Conservation (phyloP, 495 filamentous ascomycete genomes). For the Neurospora tetraspora region DNA sequence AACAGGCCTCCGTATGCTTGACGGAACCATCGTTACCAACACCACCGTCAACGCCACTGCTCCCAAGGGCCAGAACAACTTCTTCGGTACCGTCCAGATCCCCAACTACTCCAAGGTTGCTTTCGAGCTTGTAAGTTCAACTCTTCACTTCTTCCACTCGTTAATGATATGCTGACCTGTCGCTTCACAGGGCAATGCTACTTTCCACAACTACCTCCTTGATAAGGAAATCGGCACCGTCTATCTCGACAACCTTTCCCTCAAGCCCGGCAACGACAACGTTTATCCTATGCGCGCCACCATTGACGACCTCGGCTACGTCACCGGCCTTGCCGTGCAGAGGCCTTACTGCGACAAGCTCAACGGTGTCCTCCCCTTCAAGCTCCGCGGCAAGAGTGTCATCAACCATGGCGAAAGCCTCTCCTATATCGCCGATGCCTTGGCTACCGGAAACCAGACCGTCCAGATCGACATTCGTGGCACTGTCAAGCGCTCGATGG, state of each 20-base stretch:
- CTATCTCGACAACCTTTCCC: constrained; percentile 45
- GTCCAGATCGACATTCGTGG: constrained; percentile 25
- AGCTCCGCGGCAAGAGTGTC: constrained; percentile 47
- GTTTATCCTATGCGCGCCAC: constrained; percentile 42
- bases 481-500: constrained; percentile 13
- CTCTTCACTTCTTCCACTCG: not conserved
- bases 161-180: constrained; percentile 11
- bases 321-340: not conserved
- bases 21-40: constrained; percentile 47
- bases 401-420: constrained; percentile 49
- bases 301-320: constrained; percentile 26
- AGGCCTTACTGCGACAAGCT: constrained; percentile 34
- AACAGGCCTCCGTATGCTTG: constrained; percentile 37
- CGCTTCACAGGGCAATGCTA: constrained; percentile 49
- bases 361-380: constrained; percentile 46
- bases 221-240: constrained; percentile 43
- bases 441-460: constrained; percentile 25
- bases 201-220: constrained; percentile 47
- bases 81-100: constrained; percentile 52
- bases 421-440: constrained; percentile 47
- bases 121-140: constrained; percentile 46
- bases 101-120: constrained; percentile 62
- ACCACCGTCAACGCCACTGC: constrained; percentile 35
- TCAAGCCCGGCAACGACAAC: constrained; percentile 51
- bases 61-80: constrained; percentile 44